Percentiles rank a stretch among this genome's conserved stretches.
phyloP scores from a whole-genome alignment of 73 alveolate species.

The Paramecium bursaria region DNA sequence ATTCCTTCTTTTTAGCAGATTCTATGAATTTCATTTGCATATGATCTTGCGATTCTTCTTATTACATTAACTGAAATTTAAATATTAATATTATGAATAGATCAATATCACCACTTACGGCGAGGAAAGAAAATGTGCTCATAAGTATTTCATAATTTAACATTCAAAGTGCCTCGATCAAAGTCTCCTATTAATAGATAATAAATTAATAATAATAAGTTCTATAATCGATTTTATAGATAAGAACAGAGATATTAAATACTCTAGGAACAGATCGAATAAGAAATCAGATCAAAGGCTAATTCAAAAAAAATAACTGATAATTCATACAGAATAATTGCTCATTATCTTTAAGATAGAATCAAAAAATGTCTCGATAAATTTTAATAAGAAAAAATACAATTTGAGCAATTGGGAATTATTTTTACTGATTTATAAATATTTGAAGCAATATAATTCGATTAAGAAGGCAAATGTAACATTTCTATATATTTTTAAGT shows the following conservation, averaged over 20 bases:
- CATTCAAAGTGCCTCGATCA: no score
- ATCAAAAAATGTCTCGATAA: neutral
- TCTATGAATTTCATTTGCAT: no score
- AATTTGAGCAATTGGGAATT: slow-evolving; percentile 15
- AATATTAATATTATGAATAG: no score
- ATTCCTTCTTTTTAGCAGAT: no score
- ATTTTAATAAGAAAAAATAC: neutral
- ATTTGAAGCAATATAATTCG: slow-evolving; percentile 12
- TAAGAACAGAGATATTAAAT: slow-evolving; percentile 41
- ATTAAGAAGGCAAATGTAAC: slow-evolving; percentile 20
- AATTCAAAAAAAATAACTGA: slow-evolving; percentile 35
- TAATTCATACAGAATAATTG: slow-evolving; percentile 34
- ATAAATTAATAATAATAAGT: slow-evolving; percentile 12
- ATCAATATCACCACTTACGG: no score
- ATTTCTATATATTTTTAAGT: slow-evolving; percentile 15
- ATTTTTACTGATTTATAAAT: slow-evolving; percentile 25
- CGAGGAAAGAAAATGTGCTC: no score
- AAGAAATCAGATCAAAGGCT: slow-evolving; percentile 38
- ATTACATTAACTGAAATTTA: no score
- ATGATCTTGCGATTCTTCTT: no score
- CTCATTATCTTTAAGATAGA: slow-evolving; percentile 27
- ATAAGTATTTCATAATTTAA: no score
- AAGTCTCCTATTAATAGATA: no score
- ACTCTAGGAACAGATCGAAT: slow-evolving; percentile 41
- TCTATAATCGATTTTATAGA: slow-evolving; percentile 55